phyloP scores from a whole-genome alignment of 306 rosid genomes.

The Lathyrus oleraceus region DNA sequence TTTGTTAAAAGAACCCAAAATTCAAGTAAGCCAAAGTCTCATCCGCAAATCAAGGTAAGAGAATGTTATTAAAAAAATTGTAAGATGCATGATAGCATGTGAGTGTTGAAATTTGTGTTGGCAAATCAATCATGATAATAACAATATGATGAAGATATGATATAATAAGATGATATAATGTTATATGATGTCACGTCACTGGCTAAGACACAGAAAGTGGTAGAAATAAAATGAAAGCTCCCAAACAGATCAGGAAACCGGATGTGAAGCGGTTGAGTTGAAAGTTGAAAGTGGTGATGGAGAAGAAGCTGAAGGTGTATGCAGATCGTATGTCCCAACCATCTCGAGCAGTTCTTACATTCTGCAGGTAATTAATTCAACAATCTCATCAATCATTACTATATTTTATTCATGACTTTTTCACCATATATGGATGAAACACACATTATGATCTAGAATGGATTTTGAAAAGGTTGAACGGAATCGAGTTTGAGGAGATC shows the following conservation, averaged over 20 bases:
- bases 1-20: too few species aligned
- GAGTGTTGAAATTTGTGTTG: too few species aligned
- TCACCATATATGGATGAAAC: too few species aligned
- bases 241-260: neutral
- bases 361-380: slow-evolving; percentile 64
- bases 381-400: neutral
- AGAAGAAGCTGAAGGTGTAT: slow-evolving; percentile 65
- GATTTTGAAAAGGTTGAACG: slow-evolving; percentile 51
- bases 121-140: too few species aligned
- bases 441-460: neutral
- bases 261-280: neutral
- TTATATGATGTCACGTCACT: too few species aligned
- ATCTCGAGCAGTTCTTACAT: slow-evolving; percentile 73
- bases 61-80: too few species aligned
- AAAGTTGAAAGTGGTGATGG: neutral
- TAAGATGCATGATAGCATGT: too few species aligned
- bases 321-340: slow-evolving; percentile 87
- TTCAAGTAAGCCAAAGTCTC: too few species aligned
- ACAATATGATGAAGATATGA: too few species aligned
- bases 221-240: neutral
- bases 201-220: neutral
- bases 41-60: too few species aligned
- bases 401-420: neutral
- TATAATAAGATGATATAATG: too few species aligned
- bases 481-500: slow-evolving; percentile 67